phyloP scores from a whole-genome alignment of 2,329 filamentous ascomycete genomes.

The Pyrenophora teres region DNA sequence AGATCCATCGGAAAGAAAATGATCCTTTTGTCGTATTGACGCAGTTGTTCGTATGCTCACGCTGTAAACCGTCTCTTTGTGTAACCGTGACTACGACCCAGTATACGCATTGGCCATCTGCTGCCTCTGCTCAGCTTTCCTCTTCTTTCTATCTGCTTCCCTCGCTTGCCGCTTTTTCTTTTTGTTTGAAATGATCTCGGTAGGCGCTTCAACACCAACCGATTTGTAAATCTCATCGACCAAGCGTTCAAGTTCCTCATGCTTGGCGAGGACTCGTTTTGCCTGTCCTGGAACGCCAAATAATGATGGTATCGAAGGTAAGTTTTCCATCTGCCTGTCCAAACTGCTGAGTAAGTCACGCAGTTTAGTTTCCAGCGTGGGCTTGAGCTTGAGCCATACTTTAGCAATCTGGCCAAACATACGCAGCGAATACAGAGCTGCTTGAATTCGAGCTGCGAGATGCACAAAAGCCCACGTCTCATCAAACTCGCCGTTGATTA shows the following conservation, averaged over 20 bases:
- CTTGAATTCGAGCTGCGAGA: slow-evolving; percentile 48
- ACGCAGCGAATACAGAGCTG: slow-evolving; percentile 50
- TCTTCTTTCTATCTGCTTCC: slow-evolving; percentile 36
- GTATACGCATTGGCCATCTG: neutral
- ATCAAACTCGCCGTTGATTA: slow-evolving; percentile 39
- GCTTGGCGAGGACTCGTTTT: slow-evolving; percentile 16
- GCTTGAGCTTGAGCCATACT: slow-evolving; percentile 24
- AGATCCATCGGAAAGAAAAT: no score
- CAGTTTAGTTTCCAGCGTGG: neutral
- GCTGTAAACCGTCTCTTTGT: no score
- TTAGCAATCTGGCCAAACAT: slow-evolving; percentile 48
- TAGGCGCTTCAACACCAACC: slow-evolving; percentile 26
- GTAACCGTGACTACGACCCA: no score
- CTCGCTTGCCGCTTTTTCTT: slow-evolving; percentile 32
- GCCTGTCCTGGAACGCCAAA: slow-evolving; percentile 35
- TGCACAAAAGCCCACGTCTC: slow-evolving; percentile 48
- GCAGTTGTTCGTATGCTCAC: no score
- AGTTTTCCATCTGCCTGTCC: slow-evolving; percentile 18
- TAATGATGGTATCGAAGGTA: slow-evolving; percentile 32
- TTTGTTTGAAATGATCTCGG: slow-evolving; percentile 25
- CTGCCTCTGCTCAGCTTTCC: slow-evolving; percentile 23
- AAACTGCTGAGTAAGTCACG: slow-evolving; percentile 10
- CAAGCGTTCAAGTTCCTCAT: slow-evolving; percentile 21
- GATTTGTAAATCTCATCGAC: slow-evolving; percentile 37
- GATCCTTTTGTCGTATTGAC: no score